Evolutionary conservation across 768 basidiomycete species (phyloP).

Genomic region (Rhodosporidiobolus odoratus): DNA sequence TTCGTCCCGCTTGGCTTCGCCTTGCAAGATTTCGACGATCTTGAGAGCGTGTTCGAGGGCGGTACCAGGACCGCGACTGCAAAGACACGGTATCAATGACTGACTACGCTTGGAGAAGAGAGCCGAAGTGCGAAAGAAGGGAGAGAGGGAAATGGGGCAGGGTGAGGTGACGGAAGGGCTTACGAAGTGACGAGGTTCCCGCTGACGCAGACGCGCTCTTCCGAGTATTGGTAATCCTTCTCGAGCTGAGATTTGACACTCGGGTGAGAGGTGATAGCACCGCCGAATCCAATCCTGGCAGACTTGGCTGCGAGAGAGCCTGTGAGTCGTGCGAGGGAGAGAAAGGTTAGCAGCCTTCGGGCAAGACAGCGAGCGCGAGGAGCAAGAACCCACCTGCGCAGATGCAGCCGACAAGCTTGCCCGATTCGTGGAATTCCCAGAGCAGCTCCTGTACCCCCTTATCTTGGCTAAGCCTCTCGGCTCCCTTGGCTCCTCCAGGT

Average conservation of each 20-base stretch:
- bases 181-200: slow-evolving; percentile 32
- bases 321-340: too few relatives aligned
- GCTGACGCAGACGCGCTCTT: slow-evolving; percentile 33
- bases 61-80: slow-evolving; percentile 34
- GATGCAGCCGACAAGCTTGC: slow-evolving; percentile 35
- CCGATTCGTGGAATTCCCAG: slow-evolving; percentile 10
- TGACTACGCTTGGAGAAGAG: too few relatives aligned
- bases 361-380: not conserved
- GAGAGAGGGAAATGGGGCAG: not conserved
- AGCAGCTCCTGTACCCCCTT: slow-evolving; percentile 16
- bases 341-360: not conserved
- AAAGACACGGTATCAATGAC: not conserved
- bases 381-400: slow-evolving; percentile 26
- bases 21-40: slow-evolving; percentile 22
- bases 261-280: slow-evolving; percentile 33
- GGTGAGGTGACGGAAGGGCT: not conserved
- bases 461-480: slow-evolving; percentile 29
- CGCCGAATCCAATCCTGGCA: slow-evolving; percentile 26
- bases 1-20: not conserved
- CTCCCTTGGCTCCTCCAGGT: slow-evolving; percentile 37
- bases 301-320: slow-evolving; percentile 33
- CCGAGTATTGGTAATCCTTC: slow-evolving; percentile 34
- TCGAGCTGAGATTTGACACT: slow-evolving; percentile 32
- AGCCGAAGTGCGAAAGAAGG: not conserved
- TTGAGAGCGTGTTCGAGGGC: slow-evolving; percentile 28